phyloP scores from a whole-genome alignment of 306 rosid genomes.

The Trifolium dubium region DNA sequence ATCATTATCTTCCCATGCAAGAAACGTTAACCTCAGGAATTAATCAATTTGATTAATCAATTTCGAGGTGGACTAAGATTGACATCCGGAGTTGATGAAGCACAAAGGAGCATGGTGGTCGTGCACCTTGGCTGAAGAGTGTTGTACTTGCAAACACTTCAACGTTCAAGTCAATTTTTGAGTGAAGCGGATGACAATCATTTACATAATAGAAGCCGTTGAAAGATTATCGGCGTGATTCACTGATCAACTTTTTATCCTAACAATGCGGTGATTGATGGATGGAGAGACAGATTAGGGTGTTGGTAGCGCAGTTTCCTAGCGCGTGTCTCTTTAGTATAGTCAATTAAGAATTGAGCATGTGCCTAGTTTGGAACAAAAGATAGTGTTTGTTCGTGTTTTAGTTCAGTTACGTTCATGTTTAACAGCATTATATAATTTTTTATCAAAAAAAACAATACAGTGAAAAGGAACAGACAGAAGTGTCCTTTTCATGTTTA shows the following conservation, averaged over 20 bases:
- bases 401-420: constrained; percentile 9
- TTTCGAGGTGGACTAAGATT: not conserved
- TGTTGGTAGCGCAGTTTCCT: not conserved
- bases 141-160: not conserved
- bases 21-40: constrained; percentile 40
- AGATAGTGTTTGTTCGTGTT: not conserved
- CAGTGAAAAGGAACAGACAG: not conserved
- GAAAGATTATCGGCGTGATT: not conserved
- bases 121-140: not conserved
- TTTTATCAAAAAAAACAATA: not conserved
- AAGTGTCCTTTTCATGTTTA: not conserved
- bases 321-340: not conserved
- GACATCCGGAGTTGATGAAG: not conserved
- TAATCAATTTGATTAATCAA: not conserved
- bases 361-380: not conserved
- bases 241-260: not conserved
- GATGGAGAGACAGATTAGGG: not conserved
- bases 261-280: not conserved
- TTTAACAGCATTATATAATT: not conserved
- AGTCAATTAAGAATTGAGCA: not conserved
- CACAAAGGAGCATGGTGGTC: not conserved
- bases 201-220: not conserved
- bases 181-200: not conserved
- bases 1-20: constrained; percentile 43
- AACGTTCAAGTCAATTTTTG: not conserved